A percentile compares a stretch with the other conserved stretches of the same genome.
Evolutionary conservation across 768 basidiomycete species (phyloP).

Genomic region (Podaxis carcinomalis): DNA sequence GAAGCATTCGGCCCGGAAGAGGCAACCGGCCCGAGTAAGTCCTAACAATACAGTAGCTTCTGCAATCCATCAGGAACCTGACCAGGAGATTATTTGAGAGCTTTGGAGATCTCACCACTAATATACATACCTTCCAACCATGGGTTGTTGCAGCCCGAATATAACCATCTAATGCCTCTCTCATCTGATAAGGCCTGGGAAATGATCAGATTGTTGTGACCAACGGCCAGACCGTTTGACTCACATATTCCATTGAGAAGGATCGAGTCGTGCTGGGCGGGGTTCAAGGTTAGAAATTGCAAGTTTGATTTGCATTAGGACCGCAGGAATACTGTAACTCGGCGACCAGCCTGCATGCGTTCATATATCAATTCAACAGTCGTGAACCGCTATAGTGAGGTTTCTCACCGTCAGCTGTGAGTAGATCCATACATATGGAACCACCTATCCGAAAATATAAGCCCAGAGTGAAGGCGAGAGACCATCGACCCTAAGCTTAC

Average conservation of each 20-base stretch:
- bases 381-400: not conserved
- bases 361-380: not conserved
- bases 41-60: conserved; percentile 4
- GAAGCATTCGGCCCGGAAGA: not conserved
- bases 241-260: conserved; percentile 45
- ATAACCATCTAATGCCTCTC: conserved; percentile 60
- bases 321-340: conserved; percentile 52
- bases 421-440: conserved; percentile 71
- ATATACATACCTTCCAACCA: conserved; percentile 48
- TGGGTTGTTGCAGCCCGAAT: conserved; percentile 63
- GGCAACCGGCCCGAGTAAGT: not conserved
- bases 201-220: conserved; percentile 4
- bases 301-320: conserved; percentile 62
- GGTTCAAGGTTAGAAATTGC: conserved; percentile 69
- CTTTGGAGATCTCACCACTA: not conserved
- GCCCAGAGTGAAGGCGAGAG: not conserved
- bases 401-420: conserved; percentile 54
- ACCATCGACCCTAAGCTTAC: conserved; percentile 19
- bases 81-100: not conserved
- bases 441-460: conserved; percentile 39
- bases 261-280: conserved; percentile 49
- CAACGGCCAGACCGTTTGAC: conserved; percentile 11
- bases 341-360: conserved; percentile 54
- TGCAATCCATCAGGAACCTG: conserved; percentile 23
- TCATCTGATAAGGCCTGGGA: conserved; percentile 40